Conservation (phyloP, 2,329 filamentous ascomycete species). For the Chrysoporthe puriensis region DNA sequence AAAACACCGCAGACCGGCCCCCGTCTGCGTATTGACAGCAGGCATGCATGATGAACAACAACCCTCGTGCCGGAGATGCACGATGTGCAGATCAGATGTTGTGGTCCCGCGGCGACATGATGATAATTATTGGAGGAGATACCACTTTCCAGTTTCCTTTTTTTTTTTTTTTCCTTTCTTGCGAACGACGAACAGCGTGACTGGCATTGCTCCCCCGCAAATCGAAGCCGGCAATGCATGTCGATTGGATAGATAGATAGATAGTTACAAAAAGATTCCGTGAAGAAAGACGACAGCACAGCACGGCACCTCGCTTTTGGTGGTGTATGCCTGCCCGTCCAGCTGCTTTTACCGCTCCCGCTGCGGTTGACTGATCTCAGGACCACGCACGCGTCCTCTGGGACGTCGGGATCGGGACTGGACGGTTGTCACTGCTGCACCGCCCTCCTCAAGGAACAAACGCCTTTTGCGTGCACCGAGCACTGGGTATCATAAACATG, state of each 20-base stretch:
- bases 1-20: too few relatives aligned
- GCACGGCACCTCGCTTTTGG: neutral
- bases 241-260: neutral
- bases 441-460: neutral
- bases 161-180: neutral
- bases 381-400: too few relatives aligned
- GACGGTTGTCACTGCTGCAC: neutral
- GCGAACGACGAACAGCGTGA: neutral
- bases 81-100: neutral
- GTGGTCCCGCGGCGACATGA: neutral
- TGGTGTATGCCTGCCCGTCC: too few relatives aligned
- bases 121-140: conserved; percentile 1
- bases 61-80: neutral
- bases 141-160: neutral
- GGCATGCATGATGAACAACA: neutral
- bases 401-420: rapidly evolving
- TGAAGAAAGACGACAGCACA: too few relatives aligned
- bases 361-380: too few relatives aligned
- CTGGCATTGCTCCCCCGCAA: neutral
- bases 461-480: neutral
- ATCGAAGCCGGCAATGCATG: neutral
- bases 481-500: neutral
- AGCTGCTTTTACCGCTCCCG: too few relatives aligned
- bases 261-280: neutral
- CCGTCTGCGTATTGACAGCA: neutral